Evolutionary conservation across 768 basidiomycete species (phyloP), one percentile per base, ranked within the genome.

Genomic region (Leccinum rimulosum): DNA sequence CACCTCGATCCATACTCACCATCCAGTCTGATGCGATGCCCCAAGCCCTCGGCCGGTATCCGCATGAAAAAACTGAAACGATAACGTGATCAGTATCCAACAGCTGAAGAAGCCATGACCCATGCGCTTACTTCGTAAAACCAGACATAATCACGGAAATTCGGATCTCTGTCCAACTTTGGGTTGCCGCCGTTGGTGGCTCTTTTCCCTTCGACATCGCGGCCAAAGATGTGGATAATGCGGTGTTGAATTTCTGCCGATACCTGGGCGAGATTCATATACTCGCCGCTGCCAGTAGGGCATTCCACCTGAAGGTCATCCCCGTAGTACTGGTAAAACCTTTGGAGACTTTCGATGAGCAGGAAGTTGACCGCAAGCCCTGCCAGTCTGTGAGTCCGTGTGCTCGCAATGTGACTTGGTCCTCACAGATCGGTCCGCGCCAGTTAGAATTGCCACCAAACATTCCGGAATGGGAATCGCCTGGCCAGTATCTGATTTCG

Each of bases 381-480:
- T 28, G 3, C 33, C 10, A 28, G 15, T 25, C 30, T 3, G 40
- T 58, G 58, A 59, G 62, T 56, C 10, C 22, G 59, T 25, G 47
- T 25, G 5, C 28, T 11, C 2, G 17, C 35, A 9, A n/a, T 35
- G 4, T 11, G 9, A 47, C 15, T 1, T 36, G 45, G 9, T 50
- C 61, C 84, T 75, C 64, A 90, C 89, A 92, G 58, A 91, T 89
- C 4, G 90, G 89, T n/a, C 94, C 94, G 71, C 94, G 79, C 93
- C 93, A 96, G 64, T 95, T 95, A n/a, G 93, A 95, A 70, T 95
- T 95, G n/a, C 93, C 93, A 54, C 95, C 94, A 73, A 97, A 96
- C 96, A 99, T 99, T 50, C 95, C 95, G 11, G 93, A 95, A 66
- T 84, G 85, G 2, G 96, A 98, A 71, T 99, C 97, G 9, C 95